Conservation (phyloP, 257 asterid species). For the Cinchona pubescens region DNA sequence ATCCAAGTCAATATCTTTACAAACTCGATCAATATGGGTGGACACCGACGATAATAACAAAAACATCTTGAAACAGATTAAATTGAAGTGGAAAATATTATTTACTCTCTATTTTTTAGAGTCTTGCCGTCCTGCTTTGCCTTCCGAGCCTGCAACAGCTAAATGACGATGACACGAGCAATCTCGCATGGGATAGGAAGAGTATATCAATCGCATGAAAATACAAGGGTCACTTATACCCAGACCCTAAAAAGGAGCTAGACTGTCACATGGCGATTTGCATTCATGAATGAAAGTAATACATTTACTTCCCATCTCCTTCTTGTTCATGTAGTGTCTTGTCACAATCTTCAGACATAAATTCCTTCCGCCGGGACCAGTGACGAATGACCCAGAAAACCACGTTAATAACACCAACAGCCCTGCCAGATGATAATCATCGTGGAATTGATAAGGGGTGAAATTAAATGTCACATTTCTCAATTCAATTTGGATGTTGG, state of each 20-base stretch:
- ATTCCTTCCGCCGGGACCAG: background rate
- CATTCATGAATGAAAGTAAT: background rate
- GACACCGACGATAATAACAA: too few species aligned
- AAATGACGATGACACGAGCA: slow-evolving; percentile 18
- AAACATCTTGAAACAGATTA: too few species aligned
- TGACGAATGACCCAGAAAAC: background rate
- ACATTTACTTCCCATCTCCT: background rate
- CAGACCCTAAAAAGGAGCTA: background rate
- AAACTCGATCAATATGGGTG: too few species aligned
- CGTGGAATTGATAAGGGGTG: background rate
- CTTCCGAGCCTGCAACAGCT: slow-evolving; percentile 18
- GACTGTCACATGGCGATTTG: background rate
- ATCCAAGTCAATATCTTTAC: too few species aligned
- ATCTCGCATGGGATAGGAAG: background rate
- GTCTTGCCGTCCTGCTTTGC: too few species aligned
- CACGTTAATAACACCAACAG: background rate
- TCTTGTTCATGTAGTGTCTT: background rate
- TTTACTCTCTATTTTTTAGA: too few species aligned
- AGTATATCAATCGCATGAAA: background rate
- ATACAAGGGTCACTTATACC: background rate
- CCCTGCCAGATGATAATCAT: background rate
- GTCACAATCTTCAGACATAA: background rate
- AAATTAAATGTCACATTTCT: background rate
- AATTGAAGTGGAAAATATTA: too few species aligned
- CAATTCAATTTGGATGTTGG: background rate